These are phyloP conservation scores for Eucalyptus shirleyi DNA, from an alignment of 345 rosid genomes.

Conservation along the genomic window DNA sequence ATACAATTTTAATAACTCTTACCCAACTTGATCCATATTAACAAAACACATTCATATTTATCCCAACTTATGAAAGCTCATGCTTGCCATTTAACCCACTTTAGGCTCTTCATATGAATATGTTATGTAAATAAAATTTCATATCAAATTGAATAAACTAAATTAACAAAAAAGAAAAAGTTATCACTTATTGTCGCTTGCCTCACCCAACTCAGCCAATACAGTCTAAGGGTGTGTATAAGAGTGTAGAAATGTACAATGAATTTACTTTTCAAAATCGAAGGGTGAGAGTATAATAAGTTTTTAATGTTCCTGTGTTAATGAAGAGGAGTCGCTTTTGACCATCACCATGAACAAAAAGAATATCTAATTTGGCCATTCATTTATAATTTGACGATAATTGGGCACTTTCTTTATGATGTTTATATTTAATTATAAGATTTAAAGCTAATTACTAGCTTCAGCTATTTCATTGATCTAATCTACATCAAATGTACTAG, in stretches of 20 bases:
- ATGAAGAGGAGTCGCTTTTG: neutral
- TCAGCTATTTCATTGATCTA: neutral
- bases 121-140: too few species aligned
- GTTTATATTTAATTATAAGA: too few species aligned
- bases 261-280: too few species aligned
- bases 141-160: too few species aligned
- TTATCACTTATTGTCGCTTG: neutral
- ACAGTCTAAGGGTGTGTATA: neutral
- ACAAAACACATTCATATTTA: too few species aligned
- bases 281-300: neutral
- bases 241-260: neutral
- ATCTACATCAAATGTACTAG: neutral
- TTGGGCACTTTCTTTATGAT: neutral
- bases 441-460: too few species aligned
- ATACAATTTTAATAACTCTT: too few species aligned
- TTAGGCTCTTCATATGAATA: too few species aligned
- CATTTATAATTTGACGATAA: neutral
- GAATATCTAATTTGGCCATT: neutral
- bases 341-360: neutral
- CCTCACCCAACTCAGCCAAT: neutral
- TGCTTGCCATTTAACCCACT: too few species aligned
- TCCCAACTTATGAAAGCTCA: too few species aligned
- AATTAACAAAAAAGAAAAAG: too few species aligned
- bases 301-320: neutral
- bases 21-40: too few species aligned